phyloP scores from a whole-genome alignment of 2,329 filamentous ascomycete genomes.

The Ophiostoma piceae region DNA sequence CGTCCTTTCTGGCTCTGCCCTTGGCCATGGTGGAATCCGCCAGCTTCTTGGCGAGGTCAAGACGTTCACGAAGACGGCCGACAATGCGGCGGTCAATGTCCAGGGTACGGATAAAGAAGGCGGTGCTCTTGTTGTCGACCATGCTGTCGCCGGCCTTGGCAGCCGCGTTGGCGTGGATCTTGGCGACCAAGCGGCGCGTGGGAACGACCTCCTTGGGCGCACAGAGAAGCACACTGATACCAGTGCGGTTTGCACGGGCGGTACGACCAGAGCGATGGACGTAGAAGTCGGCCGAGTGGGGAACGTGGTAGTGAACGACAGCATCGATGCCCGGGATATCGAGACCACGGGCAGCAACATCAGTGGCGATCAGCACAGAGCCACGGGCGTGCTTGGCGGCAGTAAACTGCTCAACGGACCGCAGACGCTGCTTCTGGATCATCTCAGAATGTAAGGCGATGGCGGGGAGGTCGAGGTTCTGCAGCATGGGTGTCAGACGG shows the following conservation, averaged over 20 bases:
- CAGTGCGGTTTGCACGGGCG: slow-evolving; percentile 71
- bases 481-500: slow-evolving; percentile 75
- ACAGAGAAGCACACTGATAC: slow-evolving; percentile 82
- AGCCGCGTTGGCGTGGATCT: slow-evolving; percentile 64
- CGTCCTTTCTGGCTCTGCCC: slow-evolving; percentile 76
- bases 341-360: slow-evolving; percentile 87
- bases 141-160: slow-evolving; percentile 44
- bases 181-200: slow-evolving; percentile 75
- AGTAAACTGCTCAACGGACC: slow-evolving; percentile 85
- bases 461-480: slow-evolving; percentile 72
- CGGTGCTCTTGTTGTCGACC: slow-evolving; percentile 6
- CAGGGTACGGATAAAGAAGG: slow-evolving; percentile 67
- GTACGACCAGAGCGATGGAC: slow-evolving; percentile 94
- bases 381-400: slow-evolving; percentile 48
- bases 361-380: slow-evolving; percentile 80
- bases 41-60: slow-evolving; percentile 78
- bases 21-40: slow-evolving; percentile 79
- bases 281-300: slow-evolving; percentile 84
- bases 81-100: slow-evolving; percentile 79
- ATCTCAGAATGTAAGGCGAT: slow-evolving; percentile 86
- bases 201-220: slow-evolving; percentile 84
- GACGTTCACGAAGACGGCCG: slow-evolving; percentile 67
- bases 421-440: slow-evolving; percentile 90
- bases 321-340: slow-evolving; percentile 88
- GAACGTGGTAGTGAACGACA: slow-evolving; percentile 92